phyloP scores from a whole-genome alignment of 768 basidiomycete genomes.

The Rhizopogon roseolus region DNA sequence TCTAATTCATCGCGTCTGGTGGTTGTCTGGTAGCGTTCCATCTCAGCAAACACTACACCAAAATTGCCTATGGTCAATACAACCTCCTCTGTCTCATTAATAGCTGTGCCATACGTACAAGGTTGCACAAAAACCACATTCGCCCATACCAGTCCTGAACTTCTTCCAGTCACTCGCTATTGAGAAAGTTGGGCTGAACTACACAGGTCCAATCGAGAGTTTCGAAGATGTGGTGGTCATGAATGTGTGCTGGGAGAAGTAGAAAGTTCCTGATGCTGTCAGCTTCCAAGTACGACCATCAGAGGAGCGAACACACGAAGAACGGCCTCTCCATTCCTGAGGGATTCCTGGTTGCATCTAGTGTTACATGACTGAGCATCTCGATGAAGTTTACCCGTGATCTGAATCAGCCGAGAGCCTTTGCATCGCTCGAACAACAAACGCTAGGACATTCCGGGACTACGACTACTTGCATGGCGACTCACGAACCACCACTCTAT shows the following conservation, averaged over 20 bases:
- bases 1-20: conserved; percentile 12
- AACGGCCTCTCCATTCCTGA: too few species aligned
- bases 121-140: conserved; percentile 16
- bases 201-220: conserved; percentile 43
- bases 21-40: conserved; percentile 19
- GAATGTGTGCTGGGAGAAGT: conserved; percentile 60
- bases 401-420: too few species aligned
- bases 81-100: conserved; percentile 16
- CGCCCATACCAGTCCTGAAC: conserved; percentile 35
- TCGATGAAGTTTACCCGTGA: too few species aligned
- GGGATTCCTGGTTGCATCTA: too few species aligned
- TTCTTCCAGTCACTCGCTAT: conserved; percentile 33
- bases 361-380: too few species aligned
- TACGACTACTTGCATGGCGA: too few species aligned
- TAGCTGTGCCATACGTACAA: conserved; percentile 28
- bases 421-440: too few species aligned
- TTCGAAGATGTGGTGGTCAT: conserved; percentile 71
- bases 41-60: conserved; percentile 30
- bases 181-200: conserved; percentile 55
- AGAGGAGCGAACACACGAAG: too few species aligned
- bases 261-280: conserved; percentile 52
- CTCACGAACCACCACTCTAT: too few species aligned
- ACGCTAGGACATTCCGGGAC: too few species aligned
- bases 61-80: conserved; percentile 29
- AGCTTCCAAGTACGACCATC: too few species aligned